Conservation (phyloP, 2,329 filamentous ascomycete genomes). For the Colletotrichum acutatum region DNA sequence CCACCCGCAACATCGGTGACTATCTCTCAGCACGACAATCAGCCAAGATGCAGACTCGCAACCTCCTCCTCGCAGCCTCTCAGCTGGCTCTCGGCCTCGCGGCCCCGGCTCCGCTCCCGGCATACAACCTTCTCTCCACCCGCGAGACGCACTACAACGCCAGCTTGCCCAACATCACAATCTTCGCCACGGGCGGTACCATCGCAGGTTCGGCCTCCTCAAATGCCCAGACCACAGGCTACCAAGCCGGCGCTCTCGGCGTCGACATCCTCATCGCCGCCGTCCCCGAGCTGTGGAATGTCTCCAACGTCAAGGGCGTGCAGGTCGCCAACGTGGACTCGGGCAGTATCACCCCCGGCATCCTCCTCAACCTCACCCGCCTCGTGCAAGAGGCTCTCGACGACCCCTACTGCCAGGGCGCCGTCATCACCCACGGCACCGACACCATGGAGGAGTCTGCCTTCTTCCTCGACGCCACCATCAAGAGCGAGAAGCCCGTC, state of each 20-base stretch:
- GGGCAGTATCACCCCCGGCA: slow-evolving; percentile 57
- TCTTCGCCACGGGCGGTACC: slow-evolving; percentile 68
- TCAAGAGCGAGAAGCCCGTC: slow-evolving; percentile 68
- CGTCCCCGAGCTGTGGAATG: slow-evolving; percentile 64
- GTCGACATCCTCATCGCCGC: slow-evolving; percentile 63
- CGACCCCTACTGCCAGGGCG: slow-evolving; percentile 54
- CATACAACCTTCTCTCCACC: slow-evolving; percentile 13
- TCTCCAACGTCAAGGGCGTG: slow-evolving; percentile 64
- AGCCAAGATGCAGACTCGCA: slow-evolving; percentile 22
- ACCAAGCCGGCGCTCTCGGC: slow-evolving; percentile 55
- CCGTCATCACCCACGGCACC: slow-evolving; percentile 73
- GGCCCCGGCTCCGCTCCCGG: slow-evolving; percentile 14
- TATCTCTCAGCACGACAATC: not conserved
- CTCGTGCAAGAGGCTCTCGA: slow-evolving; percentile 61
- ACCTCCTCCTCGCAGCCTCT: slow-evolving; percentile 16
- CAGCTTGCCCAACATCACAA: slow-evolving; percentile 65
- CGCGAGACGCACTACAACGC: slow-evolving; percentile 45
- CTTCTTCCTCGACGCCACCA: slow-evolving; percentile 70
- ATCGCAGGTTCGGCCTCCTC: slow-evolving; percentile 65
- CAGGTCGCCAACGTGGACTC: slow-evolving; percentile 63
- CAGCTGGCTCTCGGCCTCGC: slow-evolving; percentile 27
- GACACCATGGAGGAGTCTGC: slow-evolving; percentile 73
- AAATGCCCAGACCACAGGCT: slow-evolving; percentile 57
- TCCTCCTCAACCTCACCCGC: slow-evolving; percentile 59
- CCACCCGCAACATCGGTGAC: not conserved